Base-by-base conservation (phyloP, 1,139 yeast species). In the Pichia sp. region DNA sequence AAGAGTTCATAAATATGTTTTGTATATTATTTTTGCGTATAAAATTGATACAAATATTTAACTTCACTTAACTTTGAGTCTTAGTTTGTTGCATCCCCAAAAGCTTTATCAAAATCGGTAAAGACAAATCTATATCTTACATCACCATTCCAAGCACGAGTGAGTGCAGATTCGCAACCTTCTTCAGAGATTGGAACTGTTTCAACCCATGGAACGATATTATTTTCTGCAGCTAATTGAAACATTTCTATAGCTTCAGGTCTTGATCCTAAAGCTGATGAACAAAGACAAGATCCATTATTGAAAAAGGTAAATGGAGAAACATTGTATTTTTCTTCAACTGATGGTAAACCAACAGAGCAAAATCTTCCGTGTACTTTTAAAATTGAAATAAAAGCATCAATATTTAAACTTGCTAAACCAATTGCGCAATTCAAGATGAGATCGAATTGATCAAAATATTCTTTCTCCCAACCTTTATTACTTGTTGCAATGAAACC, bases 61-160 rank as follows among this genome's bases (percentile, higher is more conserved):
- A n/a, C n/a, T n/a, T n/a, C n/a, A n/a, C n/a, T n/a, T n/a, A n/a
- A n/a, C n/a, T n/a, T n/a, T n/a, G n/a, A 28, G 8, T 6, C 18
- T 15, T 31, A 32, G 26, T 35, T 28, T 11, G 33, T 31, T 39
- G 50, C 50, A 25, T 58, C 54, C 20, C 58, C 58, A 36, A 56
- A 56, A 10, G 59, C 59, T 58, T 74, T 67, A 52, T 72, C 72
- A 58, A 67, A 75, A 24, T 74, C 80, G 43, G 75, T 72, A 52
- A 79, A 67, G 12, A 77, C 78, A 54, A 77, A 72, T 66, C 86
- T 74, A 60, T 78, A 80, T 56, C 76, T 72, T 42, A 76, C 82
- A 50, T 79, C 83, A 54, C 81, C 80, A 18, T 64, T 54, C 52
- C 70, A 68, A 47, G 73, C 66, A 58, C 73, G 71, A 28, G 70